Conservation (phyloP, 768 basidiomycete genomes). For the Suillus bovinus region DNA sequence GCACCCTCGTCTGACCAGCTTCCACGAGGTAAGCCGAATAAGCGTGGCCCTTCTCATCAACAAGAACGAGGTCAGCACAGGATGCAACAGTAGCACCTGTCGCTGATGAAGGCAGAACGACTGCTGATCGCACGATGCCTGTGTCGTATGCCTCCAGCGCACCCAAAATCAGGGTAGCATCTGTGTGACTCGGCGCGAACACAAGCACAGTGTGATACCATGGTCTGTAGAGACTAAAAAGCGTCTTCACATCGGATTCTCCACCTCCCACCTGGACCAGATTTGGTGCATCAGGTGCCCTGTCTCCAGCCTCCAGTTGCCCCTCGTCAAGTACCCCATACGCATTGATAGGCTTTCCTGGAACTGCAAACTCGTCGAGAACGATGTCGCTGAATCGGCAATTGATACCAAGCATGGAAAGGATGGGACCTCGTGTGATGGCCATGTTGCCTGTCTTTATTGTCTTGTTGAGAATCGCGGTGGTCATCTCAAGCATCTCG, state of each 20-base stretch:
- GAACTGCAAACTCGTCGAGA: slow-evolving; percentile 7
- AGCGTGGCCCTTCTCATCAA: no score
- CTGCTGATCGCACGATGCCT: neutral
- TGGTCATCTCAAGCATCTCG: slow-evolving; percentile 39
- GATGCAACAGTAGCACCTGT: neutral
- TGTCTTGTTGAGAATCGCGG: slow-evolving; percentile 17
- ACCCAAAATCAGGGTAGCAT: slow-evolving; percentile 10
- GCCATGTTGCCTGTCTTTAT: slow-evolving; percentile 4
- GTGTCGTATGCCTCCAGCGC: neutral
- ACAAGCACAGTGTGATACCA: slow-evolving; percentile 15
- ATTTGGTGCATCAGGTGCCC: slow-evolving; percentile 16
- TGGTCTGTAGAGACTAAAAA: slow-evolving; percentile 32
- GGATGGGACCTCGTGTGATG: slow-evolving; percentile 20
- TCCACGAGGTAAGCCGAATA: no score
- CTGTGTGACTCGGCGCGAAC: slow-evolving; percentile 4
- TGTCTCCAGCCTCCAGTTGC: slow-evolving; percentile 11
- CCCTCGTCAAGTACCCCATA: slow-evolving; percentile 15
- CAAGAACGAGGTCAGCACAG: no score
- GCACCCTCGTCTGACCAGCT: no score
- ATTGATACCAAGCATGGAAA: slow-evolving; percentile 33
- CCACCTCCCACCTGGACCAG: slow-evolving; percentile 18
- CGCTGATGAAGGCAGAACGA: slow-evolving; percentile 1
- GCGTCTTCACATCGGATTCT: slow-evolving; percentile 10
- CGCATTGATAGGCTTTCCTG: slow-evolving; percentile 6
- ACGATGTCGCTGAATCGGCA: slow-evolving; percentile 16